Percentiles rank a stretch among this genome's conserved stretches.
Conservation (phyloP, 2,329 filamentous ascomycete genomes). For the Penicillium corylophilum region DNA sequence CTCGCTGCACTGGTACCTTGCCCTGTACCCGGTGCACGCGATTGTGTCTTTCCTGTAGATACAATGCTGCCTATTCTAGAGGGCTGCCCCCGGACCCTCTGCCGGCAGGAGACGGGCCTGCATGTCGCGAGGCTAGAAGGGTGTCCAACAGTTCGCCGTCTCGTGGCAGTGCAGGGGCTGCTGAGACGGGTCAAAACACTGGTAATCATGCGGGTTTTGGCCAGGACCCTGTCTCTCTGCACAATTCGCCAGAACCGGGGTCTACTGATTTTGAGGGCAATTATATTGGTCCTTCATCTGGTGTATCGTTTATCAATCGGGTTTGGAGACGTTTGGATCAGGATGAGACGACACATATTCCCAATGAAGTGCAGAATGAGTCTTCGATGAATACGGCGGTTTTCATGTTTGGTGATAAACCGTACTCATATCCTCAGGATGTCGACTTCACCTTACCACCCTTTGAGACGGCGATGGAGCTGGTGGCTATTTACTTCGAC, state of each 20-base stretch:
- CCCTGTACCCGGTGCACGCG: constrained; percentile 37
- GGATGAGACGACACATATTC: constrained; percentile 44
- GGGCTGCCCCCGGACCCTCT: constrained; percentile 37
- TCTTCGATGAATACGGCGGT: constrained; percentile 45
- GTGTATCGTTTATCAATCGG: constrained; percentile 61
- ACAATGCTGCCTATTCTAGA: constrained; percentile 39
- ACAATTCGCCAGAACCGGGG: constrained; percentile 47
- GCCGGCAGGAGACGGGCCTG: not conserved
- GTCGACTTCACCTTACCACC: constrained; percentile 41
- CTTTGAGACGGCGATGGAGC: constrained; percentile 39
- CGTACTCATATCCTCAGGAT: constrained; percentile 42
- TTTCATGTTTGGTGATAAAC: constrained; percentile 53
- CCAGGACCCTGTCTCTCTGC: constrained; percentile 21
- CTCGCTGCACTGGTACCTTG: constrained; percentile 38
- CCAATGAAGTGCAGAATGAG: constrained; percentile 30
- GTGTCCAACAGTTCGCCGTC: constrained; percentile 3
- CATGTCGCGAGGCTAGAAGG: not conserved
- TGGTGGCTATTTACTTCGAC: constrained; percentile 59
- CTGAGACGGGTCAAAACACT: not conserved
- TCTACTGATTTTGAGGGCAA: constrained; percentile 55
- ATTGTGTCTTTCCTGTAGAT: constrained; percentile 33
- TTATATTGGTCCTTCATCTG: constrained; percentile 55
- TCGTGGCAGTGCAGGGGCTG: constrained; percentile 1
- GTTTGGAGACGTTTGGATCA: constrained; percentile 65
- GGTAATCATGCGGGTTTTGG: constrained; percentile 1